A percentile compares a stretch with the other conserved stretches of the same genome.
These are phyloP conservation scores for Wallacemonas rigidus DNA, from an alignment of 208 protist genomes.

Conservation along the genomic window DNA sequence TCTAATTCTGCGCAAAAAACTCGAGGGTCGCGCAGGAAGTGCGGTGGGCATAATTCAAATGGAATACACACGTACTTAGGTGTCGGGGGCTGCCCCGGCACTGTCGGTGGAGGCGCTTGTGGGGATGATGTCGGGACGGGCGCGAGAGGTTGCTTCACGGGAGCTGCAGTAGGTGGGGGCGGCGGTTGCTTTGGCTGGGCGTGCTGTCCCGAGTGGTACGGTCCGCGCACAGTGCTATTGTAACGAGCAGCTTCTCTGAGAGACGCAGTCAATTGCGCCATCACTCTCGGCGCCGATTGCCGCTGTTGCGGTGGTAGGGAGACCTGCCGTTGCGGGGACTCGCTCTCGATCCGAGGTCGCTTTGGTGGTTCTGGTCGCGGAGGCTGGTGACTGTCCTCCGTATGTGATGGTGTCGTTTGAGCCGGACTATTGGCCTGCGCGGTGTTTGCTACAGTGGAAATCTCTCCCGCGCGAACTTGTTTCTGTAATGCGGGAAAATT, in stretches of 20 bases:
- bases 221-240: background rate
- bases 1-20: constrained; percentile 59
- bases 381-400: background rate
- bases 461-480: no score
- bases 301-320: background rate
- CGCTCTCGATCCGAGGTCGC: background rate
- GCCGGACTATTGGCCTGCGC: background rate
- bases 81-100: background rate
- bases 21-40: constrained; percentile 60
- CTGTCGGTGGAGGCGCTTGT: no score
- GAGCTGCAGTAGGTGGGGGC: background rate
- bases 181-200: background rate
- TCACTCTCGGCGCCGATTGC: background rate
- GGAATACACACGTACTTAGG: constrained; percentile 68
- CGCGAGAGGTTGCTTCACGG: background rate
- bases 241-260: constrained; percentile 7
- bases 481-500: no score
- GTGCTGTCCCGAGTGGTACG: background rate
- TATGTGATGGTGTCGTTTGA: background rate
- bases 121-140: background rate
- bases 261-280: constrained; percentile 3
- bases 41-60: constrained; percentile 43
- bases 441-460: no score
- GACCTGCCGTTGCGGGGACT: background rate
- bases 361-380: background rate